A percentile compares a stretch with the other conserved stretches of the same genome.
Evolutionary conservation across 2,329 filamentous ascomycete genomes (phyloP).

Genomic region (Diaporthe citrichinensis): DNA sequence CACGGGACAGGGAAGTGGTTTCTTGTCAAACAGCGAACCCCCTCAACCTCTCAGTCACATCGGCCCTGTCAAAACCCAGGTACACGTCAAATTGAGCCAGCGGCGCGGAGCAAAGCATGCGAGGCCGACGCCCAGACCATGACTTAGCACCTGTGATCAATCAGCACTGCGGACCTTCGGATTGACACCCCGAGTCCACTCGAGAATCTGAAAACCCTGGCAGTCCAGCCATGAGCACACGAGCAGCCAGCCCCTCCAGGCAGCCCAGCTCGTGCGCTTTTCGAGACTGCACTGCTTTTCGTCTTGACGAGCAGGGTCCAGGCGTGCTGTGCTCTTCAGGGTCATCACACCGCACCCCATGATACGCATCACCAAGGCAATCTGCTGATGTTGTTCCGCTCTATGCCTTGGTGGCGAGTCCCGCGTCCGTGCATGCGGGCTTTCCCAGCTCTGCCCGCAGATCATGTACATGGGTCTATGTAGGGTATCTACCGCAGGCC

Average conservation of each 20-base stretch:
- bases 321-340: constrained; percentile 21
- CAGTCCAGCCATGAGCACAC: not conserved
- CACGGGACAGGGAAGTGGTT: not conserved
- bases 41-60: not conserved
- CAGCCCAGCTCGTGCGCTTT: not conserved
- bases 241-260: not conserved
- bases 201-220: no score
- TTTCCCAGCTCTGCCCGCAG: constrained; percentile 26
- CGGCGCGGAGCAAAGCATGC: not conserved
- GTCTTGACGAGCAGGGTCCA: constrained; percentile 9
- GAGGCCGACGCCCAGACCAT: not conserved
- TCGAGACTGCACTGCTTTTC: constrained; percentile 14
- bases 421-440: constrained; percentile 13
- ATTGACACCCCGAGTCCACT: not conserved
- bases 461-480: constrained; percentile 6
- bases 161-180: not conserved
- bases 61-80: not conserved
- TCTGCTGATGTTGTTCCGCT: constrained; percentile 7
- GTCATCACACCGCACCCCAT: constrained; percentile 8
- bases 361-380: constrained; percentile 5
- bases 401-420: constrained; percentile 30
- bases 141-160: not conserved
- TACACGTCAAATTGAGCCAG: not conserved
- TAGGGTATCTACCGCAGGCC: not conserved
- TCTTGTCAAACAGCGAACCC: not conserved